Conservation (phyloP, 2,329 filamentous ascomycete genomes). For the Gyromitra esculenta region DNA sequence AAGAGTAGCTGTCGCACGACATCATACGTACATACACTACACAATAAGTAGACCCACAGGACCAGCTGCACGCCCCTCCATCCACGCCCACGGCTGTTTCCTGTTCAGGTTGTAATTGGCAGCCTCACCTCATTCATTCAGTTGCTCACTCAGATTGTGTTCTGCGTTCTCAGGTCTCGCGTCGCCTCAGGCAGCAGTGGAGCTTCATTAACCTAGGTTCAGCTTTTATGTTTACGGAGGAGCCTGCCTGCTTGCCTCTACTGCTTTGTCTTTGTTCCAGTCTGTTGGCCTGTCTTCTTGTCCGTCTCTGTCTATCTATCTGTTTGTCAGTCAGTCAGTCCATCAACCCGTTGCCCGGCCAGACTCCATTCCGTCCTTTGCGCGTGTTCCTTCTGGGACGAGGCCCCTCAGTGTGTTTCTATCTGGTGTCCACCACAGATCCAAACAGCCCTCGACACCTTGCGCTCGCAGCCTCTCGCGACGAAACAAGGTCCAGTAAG, state of each 20-base stretch:
- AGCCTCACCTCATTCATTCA: conserved; percentile 48
- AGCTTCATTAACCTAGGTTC: conserved; percentile 39
- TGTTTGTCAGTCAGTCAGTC: conserved; percentile 14
- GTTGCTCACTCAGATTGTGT: conserved; percentile 34
- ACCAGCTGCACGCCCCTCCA: conserved; percentile 49
- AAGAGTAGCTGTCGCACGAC: conserved; percentile 44
- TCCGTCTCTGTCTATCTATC: not conserved
- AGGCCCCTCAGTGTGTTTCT: conserved; percentile 47
- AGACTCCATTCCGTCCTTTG: conserved; percentile 15
- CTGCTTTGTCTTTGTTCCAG: conserved; percentile 1
- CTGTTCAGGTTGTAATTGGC: conserved; percentile 42
- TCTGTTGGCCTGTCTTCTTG: conserved; percentile 4
- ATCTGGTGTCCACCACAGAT: conserved; percentile 27
- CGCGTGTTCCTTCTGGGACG: conserved; percentile 49
- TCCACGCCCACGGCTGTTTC: conserved; percentile 44
- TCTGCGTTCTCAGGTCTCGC: conserved; percentile 45
- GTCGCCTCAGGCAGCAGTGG: conserved; percentile 41
- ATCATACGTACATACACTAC: conserved; percentile 41
- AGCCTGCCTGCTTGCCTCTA: conserved; percentile 34
- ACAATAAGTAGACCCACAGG: conserved; percentile 43
- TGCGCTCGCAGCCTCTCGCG: conserved; percentile 46
- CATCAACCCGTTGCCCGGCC: conserved; percentile 11
- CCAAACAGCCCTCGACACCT: conserved; percentile 52
- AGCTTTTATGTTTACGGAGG: conserved; percentile 46
- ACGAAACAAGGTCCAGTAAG: conserved; percentile 49